phyloP scores from a whole-genome alignment of 2,329 filamentous ascomycete genomes.

The Aspergillus ruber region DNA sequence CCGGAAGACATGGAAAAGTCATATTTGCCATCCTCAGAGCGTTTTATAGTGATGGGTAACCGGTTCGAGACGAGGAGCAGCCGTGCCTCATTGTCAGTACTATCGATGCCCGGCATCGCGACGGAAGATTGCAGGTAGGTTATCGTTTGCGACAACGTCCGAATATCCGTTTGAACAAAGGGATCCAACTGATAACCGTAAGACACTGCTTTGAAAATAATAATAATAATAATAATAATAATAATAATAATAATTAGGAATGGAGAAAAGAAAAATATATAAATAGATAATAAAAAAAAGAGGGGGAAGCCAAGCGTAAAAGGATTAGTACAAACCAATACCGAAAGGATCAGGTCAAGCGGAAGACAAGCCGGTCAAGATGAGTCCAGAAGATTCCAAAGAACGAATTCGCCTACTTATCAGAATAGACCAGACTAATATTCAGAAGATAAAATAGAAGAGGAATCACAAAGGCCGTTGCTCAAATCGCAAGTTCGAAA shows the following conservation, averaged over 20 bases:
- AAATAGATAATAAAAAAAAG: neutral
- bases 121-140: conserved; percentile 1
- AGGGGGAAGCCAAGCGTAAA: neutral
- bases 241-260: no score
- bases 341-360: no score
- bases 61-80: conserved; percentile 90
- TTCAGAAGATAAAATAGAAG: neutral
- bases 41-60: conserved; percentile 93
- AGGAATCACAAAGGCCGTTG: neutral
- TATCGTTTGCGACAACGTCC: neutral
- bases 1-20: conserved; percentile 95
- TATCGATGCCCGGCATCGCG: conserved; percentile 32
- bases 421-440: neutral
- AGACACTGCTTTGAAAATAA: neutral
- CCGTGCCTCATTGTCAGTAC: conserved; percentile 33
- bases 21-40: conserved; percentile 84
- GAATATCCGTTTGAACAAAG: neutral
- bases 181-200: neutral
- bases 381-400: neutral
- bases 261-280: no score
- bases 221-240: no score
- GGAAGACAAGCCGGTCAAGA: no score
- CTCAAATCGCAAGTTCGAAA: neutral
- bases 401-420: neutral
- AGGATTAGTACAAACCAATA: no score